Evolutionary conservation across 805 yeast genomes (phyloP), one percentile per base, ranked within the genome.

Genomic region (Pichia heedii): DNA sequence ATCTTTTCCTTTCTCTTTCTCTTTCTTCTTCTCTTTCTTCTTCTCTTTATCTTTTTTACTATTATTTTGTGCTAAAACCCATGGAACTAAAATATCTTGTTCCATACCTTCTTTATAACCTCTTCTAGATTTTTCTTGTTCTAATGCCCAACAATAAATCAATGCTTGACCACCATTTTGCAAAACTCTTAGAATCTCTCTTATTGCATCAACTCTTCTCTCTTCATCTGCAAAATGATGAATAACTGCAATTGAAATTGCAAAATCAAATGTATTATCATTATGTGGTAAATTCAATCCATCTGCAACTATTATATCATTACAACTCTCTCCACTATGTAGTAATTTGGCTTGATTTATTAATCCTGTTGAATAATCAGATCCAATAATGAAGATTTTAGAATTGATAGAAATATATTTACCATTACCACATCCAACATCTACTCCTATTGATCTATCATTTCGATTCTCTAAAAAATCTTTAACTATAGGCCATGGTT

Each of bases 361-460:
- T 33, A 84, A 63, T 0, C 90, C 89, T 37, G 73, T 74, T 1
- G 93, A 84, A 42, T 82, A 70, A 49, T 82, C 90, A 42, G 71
- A 77, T 33, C 96, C 97, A 16, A 90, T 60, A 24, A 89, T 71
- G 54, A 61, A 81, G 4, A 90, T 60, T 37, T 82, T 70, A 9
- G 73, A 68, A 60, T 90, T 89, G 12, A 88, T 73, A 2, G 73
- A 74, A 34, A 90, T 61, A 58, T 93, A 93, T 58, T 93, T 93
- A 2, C 98, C 98, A 60, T 93, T 93, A 3, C 98, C 98, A 61
- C 97, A 90, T 0, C 98, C 98, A 19, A 90, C 86, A 64, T 93
- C 98, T 24, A 88, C 69, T 1, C 98, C 98, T 0, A 90, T 49
- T 1, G 81, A 65, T 36, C 86, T 82, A 6, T 65, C 64, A 0